Evolutionary conservation across 768 basidiomycete species (phyloP), one percentile per base, ranked within the genome.

Genomic region (Agaricus blazei): DNA sequence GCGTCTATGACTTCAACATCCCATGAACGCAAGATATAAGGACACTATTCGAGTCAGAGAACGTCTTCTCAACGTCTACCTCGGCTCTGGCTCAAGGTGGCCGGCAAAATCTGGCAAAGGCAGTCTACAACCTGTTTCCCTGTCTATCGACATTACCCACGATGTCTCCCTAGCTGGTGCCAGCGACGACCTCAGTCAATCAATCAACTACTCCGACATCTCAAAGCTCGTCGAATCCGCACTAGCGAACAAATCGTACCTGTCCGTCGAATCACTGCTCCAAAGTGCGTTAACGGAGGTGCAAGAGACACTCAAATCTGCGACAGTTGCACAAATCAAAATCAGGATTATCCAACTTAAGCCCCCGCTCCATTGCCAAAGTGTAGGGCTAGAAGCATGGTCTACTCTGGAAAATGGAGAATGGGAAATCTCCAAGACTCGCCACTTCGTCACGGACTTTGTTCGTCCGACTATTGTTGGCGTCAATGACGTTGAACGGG

Each of bases 201-300:
- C 86, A 1, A 75, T 91, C 57, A 80, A 91, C 70, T 92, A 92
- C 62, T 79, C 80, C 1, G 63, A 74, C 4, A 66, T 84, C 9
- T 75, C 65, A 6, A 59, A 67, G 3, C 62, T 57, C 64, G 54
- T 70, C 44, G 60, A 63, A 61, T 59, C 62, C 62, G 26, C 64
- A 31, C 75, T 58, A 61, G 68, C 28, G 24, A 59, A 57, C 59
- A 28, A 56, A 5, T 26, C 57, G 1, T 82, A 80, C 46, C 38
- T 62, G 0, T 72, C 75, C 2, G 70, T 87, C 28, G 80, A 83
- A 46, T 70, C 72, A 1, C 66, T 89, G 23, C 64, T 73, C 7
- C 63, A 73, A 23, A 65, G 67, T 28, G 65, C 82, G 9, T 31
- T 78, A 75, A 38, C 62, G 64, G 27, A 54, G 68, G 0, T 68